phyloP scores from a whole-genome alignment of 2,329 filamentous ascomycete genomes.

The Lojkania enalia region DNA sequence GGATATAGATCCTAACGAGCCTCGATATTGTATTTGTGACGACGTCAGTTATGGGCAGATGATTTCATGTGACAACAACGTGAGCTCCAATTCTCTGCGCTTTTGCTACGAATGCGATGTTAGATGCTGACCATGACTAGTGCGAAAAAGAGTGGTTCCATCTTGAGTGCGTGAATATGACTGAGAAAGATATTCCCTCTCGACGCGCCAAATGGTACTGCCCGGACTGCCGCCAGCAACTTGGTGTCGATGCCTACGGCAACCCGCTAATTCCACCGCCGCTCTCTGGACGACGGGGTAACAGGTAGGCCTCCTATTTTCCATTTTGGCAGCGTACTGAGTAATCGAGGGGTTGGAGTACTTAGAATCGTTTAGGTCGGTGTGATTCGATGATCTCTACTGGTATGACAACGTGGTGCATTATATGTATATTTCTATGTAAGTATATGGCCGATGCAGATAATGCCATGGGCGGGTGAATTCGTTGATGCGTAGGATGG shows the following conservation, averaged over 20 bases:
- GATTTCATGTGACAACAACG: conserved; percentile 79
- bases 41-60: conserved; percentile 80
- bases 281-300: conserved; percentile 36
- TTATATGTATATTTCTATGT: too few species aligned
- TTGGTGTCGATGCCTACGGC: conserved; percentile 38
- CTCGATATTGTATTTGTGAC: conserved; percentile 76
- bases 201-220: conserved; percentile 84
- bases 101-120: neutral
- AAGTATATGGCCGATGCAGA: too few species aligned
- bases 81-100: conserved; percentile 40
- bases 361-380: conserved; percentile 24
- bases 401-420: neutral
- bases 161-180: conserved; percentile 72
- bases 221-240: conserved; percentile 62
- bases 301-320: conserved; percentile 36
- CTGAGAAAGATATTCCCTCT: conserved; percentile 62
- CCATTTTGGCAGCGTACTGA: conserved; percentile 30
- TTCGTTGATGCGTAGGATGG: too few species aligned
- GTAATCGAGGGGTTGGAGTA: conserved; percentile 40
- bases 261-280: conserved; percentile 38
- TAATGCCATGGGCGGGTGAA: too few species aligned
- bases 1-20: conserved; percentile 73
- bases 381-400: conserved; percentile 2
- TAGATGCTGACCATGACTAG: conserved; percentile 44
- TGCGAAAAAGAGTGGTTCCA: conserved; percentile 88